A percentile compares a stretch with the other conserved stretches of the same genome.
Evolutionary conservation across 2,329 filamentous ascomycete species (phyloP).

Genomic region (Akanthomyces dipterigenus): DNA sequence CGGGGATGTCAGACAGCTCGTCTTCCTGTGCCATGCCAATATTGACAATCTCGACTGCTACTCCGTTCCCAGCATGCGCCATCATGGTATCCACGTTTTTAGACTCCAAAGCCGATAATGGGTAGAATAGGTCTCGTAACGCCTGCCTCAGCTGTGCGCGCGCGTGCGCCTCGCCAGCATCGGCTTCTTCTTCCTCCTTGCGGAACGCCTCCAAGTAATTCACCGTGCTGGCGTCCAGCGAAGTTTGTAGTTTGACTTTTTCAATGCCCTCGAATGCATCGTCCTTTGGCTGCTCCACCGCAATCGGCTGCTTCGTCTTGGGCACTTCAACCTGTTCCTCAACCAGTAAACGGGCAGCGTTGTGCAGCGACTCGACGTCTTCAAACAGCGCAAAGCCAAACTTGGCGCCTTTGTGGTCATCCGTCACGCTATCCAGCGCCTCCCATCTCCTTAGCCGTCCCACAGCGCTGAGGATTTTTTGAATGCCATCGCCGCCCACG

Average conservation of each 20-base stretch:
- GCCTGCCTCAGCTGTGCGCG: constrained; percentile 60
- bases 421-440: constrained; percentile 51
- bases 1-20: constrained; percentile 89
- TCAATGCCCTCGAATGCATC: constrained; percentile 51
- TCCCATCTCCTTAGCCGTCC: constrained; percentile 83
- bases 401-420: constrained; percentile 71
- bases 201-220: constrained; percentile 83
- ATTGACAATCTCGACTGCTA: constrained; percentile 77
- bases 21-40: constrained; percentile 85
- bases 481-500: constrained; percentile 64
- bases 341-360: constrained; percentile 76
- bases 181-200: constrained; percentile 53
- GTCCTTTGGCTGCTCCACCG: constrained; percentile 35
- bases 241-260: constrained; percentile 63
- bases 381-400: constrained; percentile 97
- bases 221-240: constrained; percentile 74
- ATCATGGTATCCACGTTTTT: constrained; percentile 67
- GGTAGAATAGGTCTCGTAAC: constrained; percentile 66
- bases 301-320: constrained; percentile 61
- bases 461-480: constrained; percentile 69
- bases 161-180: constrained; percentile 62
- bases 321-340: constrained; percentile 80
- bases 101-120: constrained; percentile 37
- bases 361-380: constrained; percentile 78
- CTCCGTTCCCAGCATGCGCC: constrained; percentile 56